A percentile compares a stretch with the other conserved stretches of the same genome.
These are phyloP conservation scores for Rhinocladiella mackenziei DNA, from an alignment of 2,329 filamentous ascomycete species.

Conservation along the genomic window DNA sequence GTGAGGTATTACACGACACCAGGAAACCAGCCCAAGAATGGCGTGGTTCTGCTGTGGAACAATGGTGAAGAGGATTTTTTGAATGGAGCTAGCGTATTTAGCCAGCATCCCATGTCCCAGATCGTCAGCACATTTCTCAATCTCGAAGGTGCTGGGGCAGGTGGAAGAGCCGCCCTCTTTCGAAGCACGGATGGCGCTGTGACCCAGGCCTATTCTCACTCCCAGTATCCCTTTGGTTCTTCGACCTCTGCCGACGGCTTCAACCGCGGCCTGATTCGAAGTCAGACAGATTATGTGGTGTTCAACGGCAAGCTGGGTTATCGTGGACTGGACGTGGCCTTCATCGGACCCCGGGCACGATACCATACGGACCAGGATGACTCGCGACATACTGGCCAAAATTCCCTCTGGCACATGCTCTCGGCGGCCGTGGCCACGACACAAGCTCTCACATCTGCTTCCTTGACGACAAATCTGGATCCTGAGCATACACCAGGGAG, in stretches of 20 bases:
- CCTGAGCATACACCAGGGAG: conserved; percentile 32
- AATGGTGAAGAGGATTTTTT: conserved; percentile 94
- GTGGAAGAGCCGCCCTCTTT: conserved; percentile 82
- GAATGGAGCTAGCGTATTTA: conserved; percentile 80
- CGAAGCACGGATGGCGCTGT: conserved; percentile 83
- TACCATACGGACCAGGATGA: conserved; percentile 94
- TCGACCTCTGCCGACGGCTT: conserved; percentile 83
- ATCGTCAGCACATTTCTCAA: conserved; percentile 89
- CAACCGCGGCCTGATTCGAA: conserved; percentile 69
- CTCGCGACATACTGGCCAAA: conserved; percentile 62
- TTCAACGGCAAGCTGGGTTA: conserved; percentile 74
- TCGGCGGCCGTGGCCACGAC: conserved; percentile 75
- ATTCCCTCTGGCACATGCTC: conserved; percentile 89
- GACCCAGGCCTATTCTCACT: conserved; percentile 69
- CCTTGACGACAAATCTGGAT: conserved; percentile 29
- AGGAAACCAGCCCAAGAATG: conserved; percentile 69
- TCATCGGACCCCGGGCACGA: conserved; percentile 76
- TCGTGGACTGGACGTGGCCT: conserved; percentile 86
- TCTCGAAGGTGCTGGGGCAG: conserved; percentile 89
- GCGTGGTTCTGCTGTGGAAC: conserved; percentile 82
- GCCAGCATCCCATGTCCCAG: conserved; percentile 72
- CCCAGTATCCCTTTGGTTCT: conserved; percentile 74
- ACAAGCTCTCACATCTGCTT: conserved; percentile 65
- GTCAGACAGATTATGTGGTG: conserved; percentile 84
- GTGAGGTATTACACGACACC: conserved; percentile 77